phyloP scores from a whole-genome alignment of 1,139 yeast species.

The Candida tropicalis region DNA sequence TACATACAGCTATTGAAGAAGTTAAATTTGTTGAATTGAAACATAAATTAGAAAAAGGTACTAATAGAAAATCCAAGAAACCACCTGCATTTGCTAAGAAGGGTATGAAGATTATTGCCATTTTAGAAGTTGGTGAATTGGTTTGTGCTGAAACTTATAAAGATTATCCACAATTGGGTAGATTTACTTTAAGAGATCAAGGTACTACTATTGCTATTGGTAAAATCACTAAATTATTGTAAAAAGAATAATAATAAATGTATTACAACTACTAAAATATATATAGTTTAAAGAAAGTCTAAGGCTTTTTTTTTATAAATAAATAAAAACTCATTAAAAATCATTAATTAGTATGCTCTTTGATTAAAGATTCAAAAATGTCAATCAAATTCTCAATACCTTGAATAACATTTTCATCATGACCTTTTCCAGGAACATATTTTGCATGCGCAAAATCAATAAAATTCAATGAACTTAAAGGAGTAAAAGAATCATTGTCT shows the following conservation, averaged over 20 bases:
- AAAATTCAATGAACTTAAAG: constrained; percentile 52
- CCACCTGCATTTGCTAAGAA: constrained; percentile 98
- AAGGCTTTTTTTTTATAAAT: too few species aligned
- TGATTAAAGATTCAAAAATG: constrained; percentile 34
- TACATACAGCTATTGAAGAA: constrained; percentile 98
- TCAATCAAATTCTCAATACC: constrained; percentile 67
- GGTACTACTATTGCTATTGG: constrained; percentile 98
- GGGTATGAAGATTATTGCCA: constrained; percentile 98
- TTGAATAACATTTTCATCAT: constrained; percentile 66
- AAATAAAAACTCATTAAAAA: background rate
- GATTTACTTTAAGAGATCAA: constrained; percentile 97
- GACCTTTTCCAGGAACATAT: constrained; percentile 62
- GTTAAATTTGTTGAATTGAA: constrained; percentile 78
- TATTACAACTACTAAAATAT: background rate
- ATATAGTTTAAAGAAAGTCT: too few species aligned
- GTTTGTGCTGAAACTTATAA: constrained; percentile 92
- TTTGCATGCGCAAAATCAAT: constrained; percentile 93
- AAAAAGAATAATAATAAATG: constrained; percentile 11
- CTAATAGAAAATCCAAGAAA: constrained; percentile 93
- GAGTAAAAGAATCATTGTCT: constrained; percentile 22
- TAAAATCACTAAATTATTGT: constrained; percentile 77
- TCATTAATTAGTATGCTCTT: constrained; percentile 1
- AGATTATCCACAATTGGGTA: constrained; percentile 94
- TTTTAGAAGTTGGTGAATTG: constrained; percentile 79
- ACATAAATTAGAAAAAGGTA: constrained; percentile 94